Percentiles rank a stretch among this genome's conserved stretches.
These are phyloP conservation scores for Neofusicoccum sp. DNA, from an alignment of 2,329 filamentous ascomycete species.

Conservation along the genomic window DNA sequence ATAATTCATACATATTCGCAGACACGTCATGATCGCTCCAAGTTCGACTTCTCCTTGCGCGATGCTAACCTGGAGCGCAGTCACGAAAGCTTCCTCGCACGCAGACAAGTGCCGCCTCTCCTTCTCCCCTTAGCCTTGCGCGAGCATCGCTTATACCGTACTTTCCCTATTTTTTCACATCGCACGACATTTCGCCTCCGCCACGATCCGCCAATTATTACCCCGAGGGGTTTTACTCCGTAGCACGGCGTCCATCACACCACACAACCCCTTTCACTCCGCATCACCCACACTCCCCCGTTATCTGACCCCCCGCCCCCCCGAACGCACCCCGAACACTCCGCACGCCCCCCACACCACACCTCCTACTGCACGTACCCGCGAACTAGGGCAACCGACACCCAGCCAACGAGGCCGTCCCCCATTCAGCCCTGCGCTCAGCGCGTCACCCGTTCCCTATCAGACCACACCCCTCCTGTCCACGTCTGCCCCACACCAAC, in stretches of 20 bases:
- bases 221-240: neutral
- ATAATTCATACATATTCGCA: neutral
- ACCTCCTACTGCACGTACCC: too few relatives aligned
- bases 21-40: too few relatives aligned
- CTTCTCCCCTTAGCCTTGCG: neutral
- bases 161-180: neutral
- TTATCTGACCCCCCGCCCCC: neutral
- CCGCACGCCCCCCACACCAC: neutral
- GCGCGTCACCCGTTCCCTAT: too few relatives aligned
- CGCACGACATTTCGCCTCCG: neutral
- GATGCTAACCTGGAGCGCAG: too few relatives aligned
- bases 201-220: neutral
- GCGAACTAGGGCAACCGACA: too few relatives aligned
- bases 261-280: neutral
- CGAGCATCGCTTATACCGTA: neutral
- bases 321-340: neutral
- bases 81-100: neutral
- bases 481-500: too few relatives aligned
- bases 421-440: too few relatives aligned
- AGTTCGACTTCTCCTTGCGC: too few relatives aligned
- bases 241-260: slow-evolving; percentile 1
- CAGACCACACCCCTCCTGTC: too few relatives aligned
- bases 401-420: too few relatives aligned
- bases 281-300: neutral
- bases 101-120: neutral